These are phyloP conservation scores for Myxozyma neotropica DNA, from an alignment of 805 yeast species.

Conservation along the genomic window DNA sequence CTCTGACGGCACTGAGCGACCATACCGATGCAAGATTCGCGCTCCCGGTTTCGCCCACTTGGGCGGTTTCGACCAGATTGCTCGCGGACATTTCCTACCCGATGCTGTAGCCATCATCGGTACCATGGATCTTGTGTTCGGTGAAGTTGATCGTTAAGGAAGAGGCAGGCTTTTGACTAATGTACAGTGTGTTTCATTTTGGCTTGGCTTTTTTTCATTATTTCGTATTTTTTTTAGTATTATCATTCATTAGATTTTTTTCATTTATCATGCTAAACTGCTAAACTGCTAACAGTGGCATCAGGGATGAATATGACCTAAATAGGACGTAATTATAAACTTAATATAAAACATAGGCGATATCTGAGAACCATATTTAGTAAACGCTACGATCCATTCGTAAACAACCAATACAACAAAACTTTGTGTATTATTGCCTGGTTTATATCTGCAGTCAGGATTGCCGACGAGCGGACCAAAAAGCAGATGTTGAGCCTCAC, in stretches of 20 bases:
- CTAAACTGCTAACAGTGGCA: neutral
- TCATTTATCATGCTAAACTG: neutral
- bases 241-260: neutral
- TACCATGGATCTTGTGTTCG: conserved; percentile 93
- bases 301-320: too few species aligned
- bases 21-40: conserved; percentile 88
- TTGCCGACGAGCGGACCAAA: too few species aligned
- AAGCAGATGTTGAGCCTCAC: too few species aligned
- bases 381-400: too few species aligned
- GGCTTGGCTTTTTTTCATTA: neutral
- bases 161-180: neutral
- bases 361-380: too few species aligned
- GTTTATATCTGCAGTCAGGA: too few species aligned
- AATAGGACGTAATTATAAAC: too few species aligned
- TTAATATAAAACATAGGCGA: too few species aligned
- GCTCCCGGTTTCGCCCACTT: conserved; percentile 94
- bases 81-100: conserved; percentile 84
- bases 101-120: conserved; percentile 94
- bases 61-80: conserved; percentile 83
- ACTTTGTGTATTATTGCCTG: too few species aligned
- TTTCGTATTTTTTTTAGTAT: neutral
- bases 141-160: conserved; percentile 83
- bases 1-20: conserved; percentile 86
- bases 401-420: too few species aligned
- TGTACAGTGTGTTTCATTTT: conserved; percentile 4